phyloP scores from a whole-genome alignment of 805 yeast genomes.

The Blastobotrys parvus region DNA sequence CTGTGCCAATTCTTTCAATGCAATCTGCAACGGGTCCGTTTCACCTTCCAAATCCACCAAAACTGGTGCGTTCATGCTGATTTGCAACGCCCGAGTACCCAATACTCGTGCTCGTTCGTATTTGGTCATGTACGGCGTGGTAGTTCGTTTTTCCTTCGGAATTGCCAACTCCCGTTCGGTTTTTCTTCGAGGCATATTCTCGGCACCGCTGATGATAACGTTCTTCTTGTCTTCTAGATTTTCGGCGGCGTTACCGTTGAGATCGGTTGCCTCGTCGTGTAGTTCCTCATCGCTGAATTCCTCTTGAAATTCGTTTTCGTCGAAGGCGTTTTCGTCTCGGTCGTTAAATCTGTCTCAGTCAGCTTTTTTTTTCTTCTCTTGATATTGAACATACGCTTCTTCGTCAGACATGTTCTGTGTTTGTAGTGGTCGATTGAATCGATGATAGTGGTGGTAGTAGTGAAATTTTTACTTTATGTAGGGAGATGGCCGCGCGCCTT shows the following conservation, averaged over 20 bases:
- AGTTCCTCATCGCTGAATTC: constrained; percentile 62
- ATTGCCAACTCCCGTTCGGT: constrained; percentile 76
- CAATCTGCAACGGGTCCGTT: constrained; percentile 96
- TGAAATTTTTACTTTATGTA: too few species aligned
- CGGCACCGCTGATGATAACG: constrained; percentile 51
- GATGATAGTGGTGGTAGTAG: too few species aligned
- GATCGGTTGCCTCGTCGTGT: constrained; percentile 31
- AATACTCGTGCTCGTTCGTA: constrained; percentile 96
- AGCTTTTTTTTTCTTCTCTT: neutral
- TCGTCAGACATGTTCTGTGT: constrained; percentile 33
- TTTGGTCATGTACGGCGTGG: constrained; percentile 98
- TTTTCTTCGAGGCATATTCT: constrained; percentile 40
- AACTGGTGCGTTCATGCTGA: constrained; percentile 97
- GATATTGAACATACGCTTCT: constrained; percentile 34
- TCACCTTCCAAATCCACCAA: constrained; percentile 98
- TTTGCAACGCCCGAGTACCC: constrained; percentile 96
- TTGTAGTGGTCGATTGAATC: too few species aligned
- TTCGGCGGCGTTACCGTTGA: constrained; percentile 34
- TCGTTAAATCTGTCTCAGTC: constrained; percentile 43
- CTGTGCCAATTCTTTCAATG: constrained; percentile 93
- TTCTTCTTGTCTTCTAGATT: constrained; percentile 49
- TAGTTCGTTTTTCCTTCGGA: constrained; percentile 78
- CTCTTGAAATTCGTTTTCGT: constrained; percentile 69
- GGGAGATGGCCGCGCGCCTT: too few species aligned
- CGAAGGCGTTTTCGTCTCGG: constrained; percentile 28